Conservation (phyloP, 2,329 filamentous ascomycete species). For the Grosmannia huntii region DNA sequence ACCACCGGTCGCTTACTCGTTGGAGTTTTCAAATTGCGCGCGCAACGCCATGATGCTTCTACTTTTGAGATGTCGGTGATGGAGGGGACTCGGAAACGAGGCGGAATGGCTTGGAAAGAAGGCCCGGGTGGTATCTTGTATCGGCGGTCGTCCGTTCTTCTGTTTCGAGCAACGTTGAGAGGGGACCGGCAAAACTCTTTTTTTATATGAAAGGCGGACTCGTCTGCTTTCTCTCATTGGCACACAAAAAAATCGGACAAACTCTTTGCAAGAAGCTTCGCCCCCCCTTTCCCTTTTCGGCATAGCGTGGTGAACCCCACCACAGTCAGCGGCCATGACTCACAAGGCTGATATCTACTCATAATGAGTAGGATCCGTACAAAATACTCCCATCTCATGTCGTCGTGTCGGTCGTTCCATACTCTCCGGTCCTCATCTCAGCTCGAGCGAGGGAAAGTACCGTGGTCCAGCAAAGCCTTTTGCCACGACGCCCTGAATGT, state of each 20-base stretch:
- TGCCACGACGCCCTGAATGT: constrained; percentile 75
- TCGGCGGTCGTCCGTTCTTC: too few species aligned
- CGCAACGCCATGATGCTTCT: constrained; percentile 43
- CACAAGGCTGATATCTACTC: background rate
- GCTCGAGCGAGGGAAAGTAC: constrained; percentile 61
- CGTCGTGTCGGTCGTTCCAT: background rate
- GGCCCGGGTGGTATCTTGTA: too few species aligned
- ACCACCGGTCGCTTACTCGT: constrained; percentile 51
- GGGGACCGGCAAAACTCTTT: too few species aligned
- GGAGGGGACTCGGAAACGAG: background rate
- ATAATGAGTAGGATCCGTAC: background rate
- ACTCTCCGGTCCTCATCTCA: constrained; percentile 35
- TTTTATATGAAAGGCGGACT: too few species aligned
- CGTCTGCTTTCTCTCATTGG: too few species aligned
- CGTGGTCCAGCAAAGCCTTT: constrained; percentile 77
- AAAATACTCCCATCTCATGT: background rate
- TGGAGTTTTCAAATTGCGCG: constrained; percentile 78
- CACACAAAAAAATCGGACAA: background rate
- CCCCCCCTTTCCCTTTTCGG: background rate
- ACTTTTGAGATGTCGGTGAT: background rate
- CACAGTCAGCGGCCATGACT: background rate
- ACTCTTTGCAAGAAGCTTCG: background rate
- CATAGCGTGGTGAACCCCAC: background rate
- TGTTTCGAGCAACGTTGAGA: too few species aligned
- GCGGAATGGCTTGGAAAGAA: too few species aligned